Conservation (phyloP, 208 protist genomes). For the Trypanosoma lewisi region DNA sequence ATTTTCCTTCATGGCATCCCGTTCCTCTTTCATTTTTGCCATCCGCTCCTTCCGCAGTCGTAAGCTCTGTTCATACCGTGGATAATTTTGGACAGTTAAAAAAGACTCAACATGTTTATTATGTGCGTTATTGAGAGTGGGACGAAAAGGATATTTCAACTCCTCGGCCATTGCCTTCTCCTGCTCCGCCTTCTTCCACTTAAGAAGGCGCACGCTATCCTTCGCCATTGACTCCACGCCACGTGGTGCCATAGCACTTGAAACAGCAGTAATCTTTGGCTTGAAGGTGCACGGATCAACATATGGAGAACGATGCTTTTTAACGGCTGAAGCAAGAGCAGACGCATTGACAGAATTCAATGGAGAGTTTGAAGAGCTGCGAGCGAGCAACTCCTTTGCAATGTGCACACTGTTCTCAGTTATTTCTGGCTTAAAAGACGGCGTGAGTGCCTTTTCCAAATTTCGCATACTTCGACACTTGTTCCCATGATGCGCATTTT, state of each 20-base stretch:
- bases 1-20: conserved; percentile 25
- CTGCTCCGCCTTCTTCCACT: conserved; percentile 27
- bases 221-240: conserved; percentile 20
- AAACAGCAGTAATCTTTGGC: conserved; percentile 44
- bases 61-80: conserved; percentile 38
- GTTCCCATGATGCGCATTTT: conserved; percentile 60
- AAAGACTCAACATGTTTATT: conserved; percentile 53
- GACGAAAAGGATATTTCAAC: conserved; percentile 45
- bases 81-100: conserved; percentile 49
- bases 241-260: conserved; percentile 20
- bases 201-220: conserved; percentile 7
- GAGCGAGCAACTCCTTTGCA: conserved; percentile 50
- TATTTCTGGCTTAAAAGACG: conserved; percentile 63
- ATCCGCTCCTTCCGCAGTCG: conserved; percentile 19
- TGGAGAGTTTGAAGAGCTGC: conserved; percentile 8
- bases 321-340: conserved; percentile 39
- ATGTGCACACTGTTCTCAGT: conserved; percentile 46
- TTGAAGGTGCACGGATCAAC: conserved; percentile 72
- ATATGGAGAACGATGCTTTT: conserved; percentile 63
- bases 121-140: conserved; percentile 33
- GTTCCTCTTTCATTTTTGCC: conserved; percentile 30
- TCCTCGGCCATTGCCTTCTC: conserved; percentile 39
- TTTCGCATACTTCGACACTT: conserved; percentile 38
- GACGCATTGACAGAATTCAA: conserved; percentile 18
- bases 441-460: conserved; percentile 46